Evolutionary conservation across 192 early-diverging fungal genomes (phyloP), one percentile per base, ranked within the genome.

Genomic region (Glomus cerebriforme): DNA sequence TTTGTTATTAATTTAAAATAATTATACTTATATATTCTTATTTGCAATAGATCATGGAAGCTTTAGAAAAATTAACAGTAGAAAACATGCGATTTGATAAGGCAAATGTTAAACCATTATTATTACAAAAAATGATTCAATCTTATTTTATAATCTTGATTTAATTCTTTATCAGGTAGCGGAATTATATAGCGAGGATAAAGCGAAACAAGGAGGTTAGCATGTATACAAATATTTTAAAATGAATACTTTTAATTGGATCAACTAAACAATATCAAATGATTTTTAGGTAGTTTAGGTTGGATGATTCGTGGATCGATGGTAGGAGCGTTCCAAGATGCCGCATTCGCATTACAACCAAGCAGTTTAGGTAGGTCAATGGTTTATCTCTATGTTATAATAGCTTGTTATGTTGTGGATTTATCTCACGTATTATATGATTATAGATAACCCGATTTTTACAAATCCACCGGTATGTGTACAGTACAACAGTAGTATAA

Each of bases 261-360:
- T 10, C 17, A 9, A 43, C n/a, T 22, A 43, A 29, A 24, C 68
- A 15, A 7, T 65, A 26, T 60, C 13, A 3, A 24, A 17, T 82
- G 26, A 31, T 69, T 37, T 19, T 43, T 12, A 86, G 85, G 85
- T 24, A 84, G 85, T 17, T 83, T 96, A n/a, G 95, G 95, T 22
- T 91, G 92, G 90, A 91, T 91, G 91, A 83, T 75, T 10, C 87
- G 95, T 54, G 94, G 84, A 19, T 83, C 84, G 17, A 83, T 85
- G 84, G 93, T 93, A 1, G 93, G 91, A 2, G 80, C 88, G 0
- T 96, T 96, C 81, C 93, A 95, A 81, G 91, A 93, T 47, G 93
- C 92, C 19, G 95, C 95, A 1, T 95, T 96, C 81, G 85, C 85
- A 7, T 86, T 96, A 34, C 86, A 85, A 70, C 89, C 90, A 22